A percentile compares a stretch with the other conserved stretches of the same genome.
Conservation (phyloP, 2,329 filamentous ascomycete genomes). For the Diplodia corticola region DNA sequence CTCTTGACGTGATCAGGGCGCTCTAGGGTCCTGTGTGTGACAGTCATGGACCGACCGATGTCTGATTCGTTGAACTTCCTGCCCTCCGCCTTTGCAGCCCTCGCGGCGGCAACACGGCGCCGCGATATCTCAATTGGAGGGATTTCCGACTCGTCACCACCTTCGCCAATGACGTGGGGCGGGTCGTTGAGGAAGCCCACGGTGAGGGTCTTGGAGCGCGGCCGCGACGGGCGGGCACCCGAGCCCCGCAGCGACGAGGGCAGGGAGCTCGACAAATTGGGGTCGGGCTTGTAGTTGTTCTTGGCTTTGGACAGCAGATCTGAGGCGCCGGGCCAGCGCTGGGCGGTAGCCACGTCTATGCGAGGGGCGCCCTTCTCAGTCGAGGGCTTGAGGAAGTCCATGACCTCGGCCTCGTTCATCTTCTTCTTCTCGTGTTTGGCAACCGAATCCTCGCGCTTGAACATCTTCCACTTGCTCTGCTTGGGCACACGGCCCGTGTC, state of each 20-base stretch:
- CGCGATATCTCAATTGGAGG: constrained; percentile 70
- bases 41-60: constrained; percentile 17
- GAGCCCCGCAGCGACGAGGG: constrained; percentile 34
- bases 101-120: constrained; percentile 9
- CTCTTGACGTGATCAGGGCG: constrained; percentile 29
- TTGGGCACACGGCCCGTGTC: constrained; percentile 39
- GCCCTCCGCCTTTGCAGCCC: constrained; percentile 10
- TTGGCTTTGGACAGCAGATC: constrained; percentile 42
- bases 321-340: constrained; percentile 53
- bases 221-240: constrained; percentile 36
- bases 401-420: constrained; percentile 49
- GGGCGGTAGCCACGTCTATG: constrained; percentile 53
- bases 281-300: constrained; percentile 30
- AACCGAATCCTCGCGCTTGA: constrained; percentile 41
- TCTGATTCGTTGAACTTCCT: constrained; percentile 21
- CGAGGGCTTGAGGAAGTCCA: constrained; percentile 59
- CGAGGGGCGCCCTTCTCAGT: constrained; percentile 46
- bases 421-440: constrained; percentile 35
- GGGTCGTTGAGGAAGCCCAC: constrained; percentile 73
- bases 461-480: constrained; percentile 53
- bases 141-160: constrained; percentile 79
- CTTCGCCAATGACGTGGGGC: constrained; percentile 85
- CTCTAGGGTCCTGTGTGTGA: constrained; percentile 13
- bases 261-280: constrained; percentile 35
- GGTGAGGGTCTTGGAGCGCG: constrained; percentile 64